Percentiles rank a stretch among this genome's conserved stretches.
Evolutionary conservation across 2,329 filamentous ascomycete genomes (phyloP).

Genomic region (Raffaelea arxii): DNA sequence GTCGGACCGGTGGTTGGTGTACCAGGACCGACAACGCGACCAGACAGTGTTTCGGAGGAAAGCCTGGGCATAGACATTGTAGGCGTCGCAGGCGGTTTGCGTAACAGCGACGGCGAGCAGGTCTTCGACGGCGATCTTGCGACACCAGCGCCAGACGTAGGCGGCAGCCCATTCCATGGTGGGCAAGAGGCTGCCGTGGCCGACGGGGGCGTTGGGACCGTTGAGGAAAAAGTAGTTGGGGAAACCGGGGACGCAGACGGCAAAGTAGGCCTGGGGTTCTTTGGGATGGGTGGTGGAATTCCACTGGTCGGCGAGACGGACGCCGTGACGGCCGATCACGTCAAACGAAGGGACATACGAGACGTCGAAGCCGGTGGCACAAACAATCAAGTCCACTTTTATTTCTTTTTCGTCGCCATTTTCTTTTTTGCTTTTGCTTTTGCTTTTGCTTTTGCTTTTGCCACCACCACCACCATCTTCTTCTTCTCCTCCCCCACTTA

Average conservation of each 20-base stretch:
- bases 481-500: background rate
- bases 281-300: too few relatives aligned
- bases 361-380: constrained; percentile 27
- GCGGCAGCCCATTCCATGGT: constrained; percentile 7
- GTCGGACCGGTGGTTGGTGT: constrained; percentile 25
- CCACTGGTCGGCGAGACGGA: constrained; percentile 1
- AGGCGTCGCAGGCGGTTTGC: constrained; percentile 12
- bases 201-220: constrained; percentile 5
- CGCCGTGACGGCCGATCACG: background rate
- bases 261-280: too few relatives aligned
- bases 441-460: background rate
- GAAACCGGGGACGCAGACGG: background rate
- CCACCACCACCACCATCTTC: background rate
- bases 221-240: constrained; percentile 4
- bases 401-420: too few relatives aligned
- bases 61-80: constrained; percentile 17
- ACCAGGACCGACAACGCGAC: constrained; percentile 18
- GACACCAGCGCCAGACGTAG: constrained; percentile 36
- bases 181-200: constrained; percentile 2
- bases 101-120: constrained; percentile 6
- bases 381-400: constrained; percentile 17
- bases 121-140: constrained; percentile 18
- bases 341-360: constrained; percentile 16
- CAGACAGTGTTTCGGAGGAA: constrained; percentile 21
- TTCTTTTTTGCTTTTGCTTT: background rate